A percentile compares a stretch with the other conserved stretches of the same genome.
Conservation (phyloP, 768 basidiomycete species). For the Tylopilus sp. region DNA sequence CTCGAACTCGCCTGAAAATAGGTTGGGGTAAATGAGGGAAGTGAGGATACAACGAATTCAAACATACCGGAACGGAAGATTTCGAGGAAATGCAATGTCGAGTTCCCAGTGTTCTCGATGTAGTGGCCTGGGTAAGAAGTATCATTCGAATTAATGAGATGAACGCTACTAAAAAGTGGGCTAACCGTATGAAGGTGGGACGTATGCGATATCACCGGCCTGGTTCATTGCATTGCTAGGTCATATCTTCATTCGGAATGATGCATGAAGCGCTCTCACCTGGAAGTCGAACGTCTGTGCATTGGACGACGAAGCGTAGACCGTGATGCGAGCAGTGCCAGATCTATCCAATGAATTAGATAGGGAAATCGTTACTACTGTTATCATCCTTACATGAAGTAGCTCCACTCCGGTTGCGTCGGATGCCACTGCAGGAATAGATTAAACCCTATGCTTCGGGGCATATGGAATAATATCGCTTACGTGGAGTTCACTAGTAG, state of each 20-base stretch:
- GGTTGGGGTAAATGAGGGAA: too few species aligned
- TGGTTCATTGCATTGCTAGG: conserved; percentile 15
- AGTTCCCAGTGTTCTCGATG: too few species aligned
- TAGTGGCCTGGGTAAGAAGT: conserved; percentile 53
- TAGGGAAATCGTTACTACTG: too few species aligned
- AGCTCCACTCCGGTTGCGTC: conserved; percentile 43
- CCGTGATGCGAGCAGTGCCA: too few species aligned
- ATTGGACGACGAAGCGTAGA: too few species aligned
- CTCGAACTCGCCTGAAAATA: too few species aligned
- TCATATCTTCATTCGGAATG: not conserved
- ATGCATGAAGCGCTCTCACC: conserved; percentile 14
- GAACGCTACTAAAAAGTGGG: not conserved
- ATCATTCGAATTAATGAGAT: not conserved
- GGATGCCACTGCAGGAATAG: conserved; percentile 43
- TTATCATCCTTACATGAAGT: too few species aligned
- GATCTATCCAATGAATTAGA: too few species aligned
- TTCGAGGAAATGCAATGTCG: too few species aligned
- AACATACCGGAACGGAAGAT: too few species aligned
- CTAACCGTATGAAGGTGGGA: conserved; percentile 25
- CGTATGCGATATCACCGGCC: conserved; percentile 28
- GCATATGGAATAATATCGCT: conserved; percentile 12
- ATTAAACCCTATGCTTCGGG: not conserved
- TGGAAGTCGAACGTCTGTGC: too few species aligned
- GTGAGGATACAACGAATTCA: too few species aligned
- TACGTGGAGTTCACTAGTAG: conserved; percentile 43